phyloP scores from a whole-genome alignment of 805 yeast genomes.

The Candida xyloterini region DNA sequence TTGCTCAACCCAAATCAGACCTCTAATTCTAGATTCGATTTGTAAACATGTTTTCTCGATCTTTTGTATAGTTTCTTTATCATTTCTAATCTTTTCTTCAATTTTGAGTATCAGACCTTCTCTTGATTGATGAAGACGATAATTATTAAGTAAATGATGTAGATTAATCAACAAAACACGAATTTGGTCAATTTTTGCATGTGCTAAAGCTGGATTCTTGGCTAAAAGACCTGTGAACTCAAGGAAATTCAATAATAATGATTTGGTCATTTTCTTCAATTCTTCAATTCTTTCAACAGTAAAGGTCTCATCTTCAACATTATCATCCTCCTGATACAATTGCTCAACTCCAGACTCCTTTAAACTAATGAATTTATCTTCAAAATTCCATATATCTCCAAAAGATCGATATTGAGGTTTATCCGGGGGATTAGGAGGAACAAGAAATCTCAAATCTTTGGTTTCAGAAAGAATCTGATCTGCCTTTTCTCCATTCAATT shows the following conservation, averaged over 20 bases:
- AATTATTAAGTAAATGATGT: slow-evolving; percentile 87
- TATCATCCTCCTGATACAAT: slow-evolving; percentile 45
- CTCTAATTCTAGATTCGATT: slow-evolving; percentile 37
- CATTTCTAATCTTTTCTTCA: slow-evolving; percentile 53
- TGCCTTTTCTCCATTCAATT: slow-evolving; percentile 22
- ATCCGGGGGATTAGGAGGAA: slow-evolving; percentile 65
- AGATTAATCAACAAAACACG: slow-evolving; percentile 80
- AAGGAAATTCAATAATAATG: slow-evolving; percentile 73
- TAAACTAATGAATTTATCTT: slow-evolving; percentile 73
- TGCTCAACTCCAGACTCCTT: slow-evolving; percentile 76
- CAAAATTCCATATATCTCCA: slow-evolving; percentile 85
- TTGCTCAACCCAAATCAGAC: slow-evolving; percentile 11
- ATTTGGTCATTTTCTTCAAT: slow-evolving; percentile 74
- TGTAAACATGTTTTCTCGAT: slow-evolving; percentile 41
- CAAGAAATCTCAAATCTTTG: slow-evolving; percentile 49
- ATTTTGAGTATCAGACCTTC: slow-evolving; percentile 81
- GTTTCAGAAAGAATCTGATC: slow-evolving; percentile 23
- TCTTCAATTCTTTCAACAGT: slow-evolving; percentile 62
- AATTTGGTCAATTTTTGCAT: slow-evolving; percentile 69
- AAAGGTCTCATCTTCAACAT: slow-evolving; percentile 37
- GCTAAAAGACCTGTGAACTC: slow-evolving; percentile 79
- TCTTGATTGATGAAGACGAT: slow-evolving; percentile 92
- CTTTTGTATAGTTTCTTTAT: slow-evolving; percentile 35
- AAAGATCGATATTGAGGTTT: slow-evolving; percentile 74
- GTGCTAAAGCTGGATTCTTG: slow-evolving; percentile 62